Evolutionary conservation across 176 grass and related monocot genomes (phyloP).

Genomic region (Musa schizocarpa): DNA sequence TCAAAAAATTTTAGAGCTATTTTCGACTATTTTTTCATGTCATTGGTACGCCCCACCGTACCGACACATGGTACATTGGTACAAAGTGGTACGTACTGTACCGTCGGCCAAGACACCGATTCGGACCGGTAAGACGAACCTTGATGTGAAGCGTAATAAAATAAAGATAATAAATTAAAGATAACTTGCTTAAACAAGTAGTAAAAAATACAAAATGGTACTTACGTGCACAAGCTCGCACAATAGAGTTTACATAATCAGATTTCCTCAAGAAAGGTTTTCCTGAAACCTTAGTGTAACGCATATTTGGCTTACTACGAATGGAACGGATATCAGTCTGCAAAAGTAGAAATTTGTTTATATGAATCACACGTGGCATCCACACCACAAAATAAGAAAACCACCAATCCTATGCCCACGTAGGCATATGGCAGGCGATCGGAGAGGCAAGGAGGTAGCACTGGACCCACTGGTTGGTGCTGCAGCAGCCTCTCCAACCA

Average conservation of each 20-base stretch:
- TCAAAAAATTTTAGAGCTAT: too few relatives aligned
- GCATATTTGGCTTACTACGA: constrained; percentile 29
- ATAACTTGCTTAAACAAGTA: neutral
- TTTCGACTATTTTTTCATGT: too few relatives aligned
- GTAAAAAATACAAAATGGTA: neutral
- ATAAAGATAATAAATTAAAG: too few relatives aligned
- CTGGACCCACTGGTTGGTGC: neutral
- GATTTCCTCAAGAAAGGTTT: constrained; percentile 32
- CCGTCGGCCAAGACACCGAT: too few relatives aligned
- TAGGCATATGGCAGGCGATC: neutral
- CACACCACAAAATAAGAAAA: neutral
- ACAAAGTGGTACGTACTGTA: too few relatives aligned
- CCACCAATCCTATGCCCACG: neutral
- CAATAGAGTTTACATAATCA: constrained; percentile 28
- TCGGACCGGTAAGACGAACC: too few relatives aligned
- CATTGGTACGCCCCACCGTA: too few relatives aligned
- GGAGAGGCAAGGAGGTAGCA: neutral
- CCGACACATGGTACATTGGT: too few relatives aligned
- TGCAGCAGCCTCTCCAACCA: neutral
- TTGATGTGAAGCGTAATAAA: too few relatives aligned
- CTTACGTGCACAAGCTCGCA: constrained; percentile 37
- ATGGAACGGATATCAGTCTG: constrained; percentile 26
- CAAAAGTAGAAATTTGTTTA: neutral
- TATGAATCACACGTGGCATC: neutral
- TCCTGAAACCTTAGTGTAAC: constrained; percentile 17